Evolutionary conservation across 495 filamentous ascomycete species (phyloP).

Genomic region (Penicillium canariense): DNA sequence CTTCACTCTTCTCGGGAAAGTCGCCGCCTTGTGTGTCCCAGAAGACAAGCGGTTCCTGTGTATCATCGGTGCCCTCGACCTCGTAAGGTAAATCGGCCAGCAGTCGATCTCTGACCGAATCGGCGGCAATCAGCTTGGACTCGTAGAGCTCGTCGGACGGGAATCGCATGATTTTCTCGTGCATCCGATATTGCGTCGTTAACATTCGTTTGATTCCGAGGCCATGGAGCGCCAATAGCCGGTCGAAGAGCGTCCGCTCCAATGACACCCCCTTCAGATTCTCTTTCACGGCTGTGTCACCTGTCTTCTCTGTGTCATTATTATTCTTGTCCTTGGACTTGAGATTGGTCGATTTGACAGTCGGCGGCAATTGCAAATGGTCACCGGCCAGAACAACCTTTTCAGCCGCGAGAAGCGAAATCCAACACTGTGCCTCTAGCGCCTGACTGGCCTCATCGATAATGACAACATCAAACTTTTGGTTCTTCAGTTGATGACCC

Average conservation of each 20-base stretch:
- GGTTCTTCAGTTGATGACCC: slow-evolving; percentile 73
- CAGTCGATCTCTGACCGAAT: slow-evolving; percentile 69
- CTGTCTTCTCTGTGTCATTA: slow-evolving; percentile 18
- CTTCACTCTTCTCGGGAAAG: slow-evolving; percentile 64
- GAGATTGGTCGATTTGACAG: slow-evolving; percentile 67
- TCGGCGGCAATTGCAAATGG: slow-evolving; percentile 91
- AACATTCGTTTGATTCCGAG: slow-evolving; percentile 85
- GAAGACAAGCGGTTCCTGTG: slow-evolving; percentile 82
- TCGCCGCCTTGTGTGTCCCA: slow-evolving; percentile 95
- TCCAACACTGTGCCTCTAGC: slow-evolving; percentile 96
- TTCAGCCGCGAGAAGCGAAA: slow-evolving; percentile 74
- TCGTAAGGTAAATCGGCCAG: slow-evolving; percentile 76
- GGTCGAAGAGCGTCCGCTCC: slow-evolving; percentile 87
- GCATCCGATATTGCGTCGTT: slow-evolving; percentile 99
- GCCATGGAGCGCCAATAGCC: slow-evolving; percentile 80
- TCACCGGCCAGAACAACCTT: slow-evolving; percentile 93
- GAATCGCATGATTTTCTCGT: slow-evolving; percentile 90
- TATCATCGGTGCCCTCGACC: slow-evolving; percentile 82
- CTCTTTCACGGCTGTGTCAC: slow-evolving; percentile 25
- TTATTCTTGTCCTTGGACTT: slow-evolving; percentile 25
- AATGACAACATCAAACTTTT: slow-evolving; percentile 89
- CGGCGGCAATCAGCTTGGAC: slow-evolving; percentile 71
- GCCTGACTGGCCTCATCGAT: slow-evolving; percentile 97
- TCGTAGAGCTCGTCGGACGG: slow-evolving; percentile 89
- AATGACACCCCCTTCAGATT: slow-evolving; percentile 53